Conservation (phyloP, 495 filamentous ascomycete genomes). For the Aspergillus homomorphus region DNA sequence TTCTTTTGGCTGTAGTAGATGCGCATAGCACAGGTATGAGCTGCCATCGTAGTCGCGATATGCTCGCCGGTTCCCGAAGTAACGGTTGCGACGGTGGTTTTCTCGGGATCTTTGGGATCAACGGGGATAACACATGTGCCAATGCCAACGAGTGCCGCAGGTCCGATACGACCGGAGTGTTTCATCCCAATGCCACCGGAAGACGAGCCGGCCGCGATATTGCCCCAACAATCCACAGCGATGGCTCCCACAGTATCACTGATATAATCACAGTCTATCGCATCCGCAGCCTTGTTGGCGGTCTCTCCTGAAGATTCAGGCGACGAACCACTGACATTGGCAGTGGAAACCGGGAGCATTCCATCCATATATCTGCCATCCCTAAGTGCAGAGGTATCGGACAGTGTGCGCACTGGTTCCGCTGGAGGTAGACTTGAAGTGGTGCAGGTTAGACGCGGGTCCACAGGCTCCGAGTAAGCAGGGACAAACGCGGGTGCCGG, state of each 20-base stretch:
- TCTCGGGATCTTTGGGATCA: constrained; percentile 57
- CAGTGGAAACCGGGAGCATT: neutral
- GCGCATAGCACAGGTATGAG: constrained; percentile 70
- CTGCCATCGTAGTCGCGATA: constrained; percentile 88
- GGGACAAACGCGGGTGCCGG: neutral
- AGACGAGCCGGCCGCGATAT: constrained; percentile 94
- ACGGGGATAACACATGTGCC: constrained; percentile 82
- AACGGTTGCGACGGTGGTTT: constrained; percentile 67
- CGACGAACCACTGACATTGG: neutral
- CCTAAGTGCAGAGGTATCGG: neutral
- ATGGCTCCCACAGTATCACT: constrained; percentile 96
- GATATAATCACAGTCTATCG: constrained; percentile 48
- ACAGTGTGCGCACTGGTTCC: neutral
- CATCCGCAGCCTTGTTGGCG: neutral
- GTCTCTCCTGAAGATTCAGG: neutral
- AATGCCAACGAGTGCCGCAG: constrained; percentile 87
- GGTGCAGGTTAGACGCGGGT: neutral
- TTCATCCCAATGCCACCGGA: constrained; percentile 99
- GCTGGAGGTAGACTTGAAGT: constrained; percentile 2
- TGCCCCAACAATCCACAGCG: constrained; percentile 77
- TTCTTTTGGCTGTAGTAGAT: constrained; percentile 65
- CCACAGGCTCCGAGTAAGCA: neutral
- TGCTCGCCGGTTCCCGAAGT: constrained; percentile 96
- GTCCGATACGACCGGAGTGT: constrained; percentile 82
- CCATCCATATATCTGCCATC: constrained; percentile 14